Evolutionary conservation across 2,329 filamentous ascomycete genomes (phyloP).

Genomic region (Tympanopsis confertula): DNA sequence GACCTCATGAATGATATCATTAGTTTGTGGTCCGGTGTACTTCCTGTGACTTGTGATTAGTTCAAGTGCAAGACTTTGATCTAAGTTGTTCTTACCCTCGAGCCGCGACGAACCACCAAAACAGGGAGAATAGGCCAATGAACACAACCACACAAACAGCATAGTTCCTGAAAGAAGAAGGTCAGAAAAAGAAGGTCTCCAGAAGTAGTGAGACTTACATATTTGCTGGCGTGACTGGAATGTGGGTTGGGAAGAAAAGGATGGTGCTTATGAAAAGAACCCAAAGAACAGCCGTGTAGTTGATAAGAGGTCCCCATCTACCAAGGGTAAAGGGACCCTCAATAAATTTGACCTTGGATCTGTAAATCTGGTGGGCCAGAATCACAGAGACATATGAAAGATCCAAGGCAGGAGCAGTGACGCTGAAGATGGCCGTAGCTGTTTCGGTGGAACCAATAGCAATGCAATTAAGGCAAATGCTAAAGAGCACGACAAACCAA

Average conservation of each 20-base stretch:
- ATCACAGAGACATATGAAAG: conserved; percentile 48
- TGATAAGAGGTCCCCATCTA: conserved; percentile 39
- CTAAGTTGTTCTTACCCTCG: background rate
- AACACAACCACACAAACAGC: background rate
- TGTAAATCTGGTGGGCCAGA: conserved; percentile 41
- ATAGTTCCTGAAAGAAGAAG: conserved; percentile 1
- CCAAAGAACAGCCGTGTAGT: conserved; percentile 45
- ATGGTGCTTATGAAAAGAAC: conserved; percentile 50
- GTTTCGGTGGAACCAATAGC: conserved; percentile 36
- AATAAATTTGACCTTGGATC: conserved; percentile 35
- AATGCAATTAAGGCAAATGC: conserved; percentile 35
- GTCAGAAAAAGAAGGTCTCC: background rate
- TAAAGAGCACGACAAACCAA: conserved; percentile 51
- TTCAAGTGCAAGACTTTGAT: background rate
- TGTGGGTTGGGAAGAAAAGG: conserved; percentile 37
- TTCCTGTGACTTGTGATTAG: background rate
- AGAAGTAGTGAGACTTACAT: conserved; percentile 31
- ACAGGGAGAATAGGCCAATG: background rate
- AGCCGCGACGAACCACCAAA: background rate
- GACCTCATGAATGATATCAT: too few relatives aligned
- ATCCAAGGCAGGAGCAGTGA: conserved; percentile 38
- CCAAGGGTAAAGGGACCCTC: conserved; percentile 47
- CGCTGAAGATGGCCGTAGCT: conserved; percentile 37
- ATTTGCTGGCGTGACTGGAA: conserved; percentile 32
- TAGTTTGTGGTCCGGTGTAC: background rate